phyloP scores from a whole-genome alignment of 768 basidiomycete species.

The Cytidiella melzeri region DNA sequence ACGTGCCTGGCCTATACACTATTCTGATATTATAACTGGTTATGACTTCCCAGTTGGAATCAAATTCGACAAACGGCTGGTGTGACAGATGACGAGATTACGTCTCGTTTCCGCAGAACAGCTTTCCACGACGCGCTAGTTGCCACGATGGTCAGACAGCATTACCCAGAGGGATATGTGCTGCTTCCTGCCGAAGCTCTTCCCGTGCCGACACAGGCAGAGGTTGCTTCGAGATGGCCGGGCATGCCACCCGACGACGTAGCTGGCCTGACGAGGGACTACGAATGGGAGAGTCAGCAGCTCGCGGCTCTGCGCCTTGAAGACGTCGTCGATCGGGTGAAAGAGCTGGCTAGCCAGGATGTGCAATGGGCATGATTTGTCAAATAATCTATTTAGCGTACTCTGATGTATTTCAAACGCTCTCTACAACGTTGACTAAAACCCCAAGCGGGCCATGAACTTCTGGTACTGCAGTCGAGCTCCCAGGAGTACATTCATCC shows the following conservation, averaged over 20 bases:
- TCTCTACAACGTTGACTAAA: not conserved
- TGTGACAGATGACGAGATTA: conserved; percentile 72
- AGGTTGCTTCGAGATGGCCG: conserved; percentile 68
- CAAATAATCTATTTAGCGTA: not conserved
- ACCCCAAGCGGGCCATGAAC: conserved; percentile 17
- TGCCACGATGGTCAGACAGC: conserved; percentile 35
- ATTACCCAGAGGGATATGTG: conserved; percentile 43
- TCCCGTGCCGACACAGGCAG: conserved; percentile 47
- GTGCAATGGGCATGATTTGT: not conserved
- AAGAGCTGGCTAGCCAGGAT: conserved; percentile 53
- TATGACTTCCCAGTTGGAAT: no score
- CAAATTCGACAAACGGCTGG: conserved; percentile 66
- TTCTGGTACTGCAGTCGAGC: conserved; percentile 44
- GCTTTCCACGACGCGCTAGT: conserved; percentile 67
- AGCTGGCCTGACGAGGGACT: conserved; percentile 53
- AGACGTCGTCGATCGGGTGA: conserved; percentile 56
- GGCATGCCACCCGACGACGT: conserved; percentile 64
- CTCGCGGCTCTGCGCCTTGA: conserved; percentile 51
- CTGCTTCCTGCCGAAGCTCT: conserved; percentile 55
- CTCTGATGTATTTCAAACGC: not conserved
- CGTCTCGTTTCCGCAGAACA: conserved; percentile 62
- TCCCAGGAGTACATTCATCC: conserved; percentile 49
- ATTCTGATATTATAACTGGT: not conserved
- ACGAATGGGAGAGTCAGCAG: conserved; percentile 50
- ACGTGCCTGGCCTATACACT: conserved; percentile 8